Conservation (phyloP, 176 grass and related monocot species). For the Oryza brachyantha region DNA sequence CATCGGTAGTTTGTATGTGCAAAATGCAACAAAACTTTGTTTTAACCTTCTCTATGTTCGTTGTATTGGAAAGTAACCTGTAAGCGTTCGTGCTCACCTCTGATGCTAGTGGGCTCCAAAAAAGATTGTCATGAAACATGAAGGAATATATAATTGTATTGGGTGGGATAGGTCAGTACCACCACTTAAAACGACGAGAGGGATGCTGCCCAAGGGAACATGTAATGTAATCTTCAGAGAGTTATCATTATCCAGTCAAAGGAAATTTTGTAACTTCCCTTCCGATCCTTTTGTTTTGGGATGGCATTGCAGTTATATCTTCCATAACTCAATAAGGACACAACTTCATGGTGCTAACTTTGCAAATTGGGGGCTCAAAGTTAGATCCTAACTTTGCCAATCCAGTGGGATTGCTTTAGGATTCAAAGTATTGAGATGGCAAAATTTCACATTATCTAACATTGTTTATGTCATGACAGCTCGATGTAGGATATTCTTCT, state of each 20-base stretch:
- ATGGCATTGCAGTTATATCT: neutral
- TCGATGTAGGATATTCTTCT: neutral
- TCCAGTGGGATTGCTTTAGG: no score
- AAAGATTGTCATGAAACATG: neutral
- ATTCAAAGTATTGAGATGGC: no score
- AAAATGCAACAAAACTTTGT: neutral
- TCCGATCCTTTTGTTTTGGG: neutral
- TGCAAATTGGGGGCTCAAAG: neutral
- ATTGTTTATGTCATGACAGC: neutral
- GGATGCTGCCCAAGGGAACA: neutral
- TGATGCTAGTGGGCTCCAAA: neutral
- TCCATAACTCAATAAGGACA: neutral
- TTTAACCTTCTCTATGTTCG: neutral
- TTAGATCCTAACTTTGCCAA: no score
- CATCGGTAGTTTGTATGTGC: neutral
- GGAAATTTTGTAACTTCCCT: no score
- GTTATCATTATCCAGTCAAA: no score
- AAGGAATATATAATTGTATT: neutral
- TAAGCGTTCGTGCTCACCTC: no score
- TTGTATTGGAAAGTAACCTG: no score
- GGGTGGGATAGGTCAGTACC: neutral
- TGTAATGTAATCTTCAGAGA: neutral
- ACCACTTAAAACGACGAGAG: neutral
- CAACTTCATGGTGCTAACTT: neutral
- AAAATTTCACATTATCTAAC: no score